Evolutionary conservation across 2,329 filamentous ascomycete genomes (phyloP).

Genomic region (Colletotrichum camelliae): DNA sequence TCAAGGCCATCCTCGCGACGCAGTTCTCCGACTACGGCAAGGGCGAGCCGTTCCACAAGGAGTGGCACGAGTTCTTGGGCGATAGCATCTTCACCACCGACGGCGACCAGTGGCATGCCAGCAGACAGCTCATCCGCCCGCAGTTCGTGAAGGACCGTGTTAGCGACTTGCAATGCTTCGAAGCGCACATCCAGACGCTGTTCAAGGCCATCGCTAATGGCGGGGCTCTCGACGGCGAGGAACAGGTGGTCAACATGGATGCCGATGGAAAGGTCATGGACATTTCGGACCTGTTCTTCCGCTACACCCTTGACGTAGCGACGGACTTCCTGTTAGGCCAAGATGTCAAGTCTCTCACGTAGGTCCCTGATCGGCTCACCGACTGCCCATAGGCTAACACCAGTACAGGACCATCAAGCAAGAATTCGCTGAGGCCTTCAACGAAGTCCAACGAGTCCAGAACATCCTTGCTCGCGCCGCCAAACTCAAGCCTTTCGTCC

Average conservation of each 20-base stretch:
- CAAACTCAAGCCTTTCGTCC: constrained; percentile 66
- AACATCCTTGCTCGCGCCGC: constrained; percentile 69
- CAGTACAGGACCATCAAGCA: constrained; percentile 57
- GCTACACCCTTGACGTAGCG: constrained; percentile 83
- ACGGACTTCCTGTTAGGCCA: constrained; percentile 87
- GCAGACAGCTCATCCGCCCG: constrained; percentile 81
- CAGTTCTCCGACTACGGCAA: constrained; percentile 89
- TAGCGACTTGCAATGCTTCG: constrained; percentile 81
- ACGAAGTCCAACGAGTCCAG: constrained; percentile 78
- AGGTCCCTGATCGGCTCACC: constrained; percentile 20
- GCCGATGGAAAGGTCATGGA: constrained; percentile 68
- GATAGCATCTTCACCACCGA: constrained; percentile 84
- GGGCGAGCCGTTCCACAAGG: constrained; percentile 73
- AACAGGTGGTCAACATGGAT: constrained; percentile 68
- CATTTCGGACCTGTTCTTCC: constrained; percentile 79
- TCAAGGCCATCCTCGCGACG: constrained; percentile 87
- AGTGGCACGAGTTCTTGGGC: constrained; percentile 79
- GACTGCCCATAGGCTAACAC: not conserved
- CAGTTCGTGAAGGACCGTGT: constrained; percentile 88
- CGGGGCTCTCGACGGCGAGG: constrained; percentile 61
- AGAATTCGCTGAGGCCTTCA: constrained; percentile 82
- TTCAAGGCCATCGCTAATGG: constrained; percentile 70
- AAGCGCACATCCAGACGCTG: constrained; percentile 77
- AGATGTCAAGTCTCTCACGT: constrained; percentile 70
- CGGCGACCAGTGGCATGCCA: constrained; percentile 77